A percentile compares a stretch with the other conserved stretches of the same genome.
phyloP scores from a whole-genome alignment of 805 yeast genomes.

The Millerago galiae region DNA sequence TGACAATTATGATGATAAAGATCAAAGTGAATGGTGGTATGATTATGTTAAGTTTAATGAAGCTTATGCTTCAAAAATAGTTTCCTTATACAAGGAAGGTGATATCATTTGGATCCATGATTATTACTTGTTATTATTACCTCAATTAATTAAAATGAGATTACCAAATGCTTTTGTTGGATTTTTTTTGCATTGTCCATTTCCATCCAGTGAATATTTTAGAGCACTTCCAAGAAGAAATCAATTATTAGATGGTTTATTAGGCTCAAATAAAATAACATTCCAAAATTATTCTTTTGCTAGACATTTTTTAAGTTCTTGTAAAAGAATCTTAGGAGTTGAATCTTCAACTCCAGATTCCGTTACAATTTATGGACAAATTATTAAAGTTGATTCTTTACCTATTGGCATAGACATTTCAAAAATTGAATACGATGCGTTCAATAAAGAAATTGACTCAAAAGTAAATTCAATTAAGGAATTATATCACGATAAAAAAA shows the following conservation, averaged over 20 bases:
- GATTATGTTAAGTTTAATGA: constrained; percentile 89
- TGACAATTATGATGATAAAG: constrained; percentile 53
- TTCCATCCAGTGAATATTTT: constrained; percentile 93
- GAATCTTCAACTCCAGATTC: constrained; percentile 36
- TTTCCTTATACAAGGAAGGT: constrained; percentile 76
- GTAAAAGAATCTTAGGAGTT: constrained; percentile 81
- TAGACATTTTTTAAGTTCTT: constrained; percentile 86
- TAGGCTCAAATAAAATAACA: constrained; percentile 81
- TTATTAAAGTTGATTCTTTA: constrained; percentile 63
- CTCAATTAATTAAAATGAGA: constrained; percentile 69
- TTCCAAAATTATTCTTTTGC: constrained; percentile 85
- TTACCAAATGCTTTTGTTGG: constrained; percentile 86
- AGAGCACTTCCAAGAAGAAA: constrained; percentile 80
- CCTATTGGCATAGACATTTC: constrained; percentile 89
- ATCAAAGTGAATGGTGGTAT: constrained; percentile 75
- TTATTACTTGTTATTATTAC: constrained; percentile 83
- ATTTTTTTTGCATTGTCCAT: constrained; percentile 89
- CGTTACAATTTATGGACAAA: constrained; percentile 70
- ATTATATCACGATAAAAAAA: constrained; percentile 57
- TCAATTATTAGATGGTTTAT: constrained; percentile 80
- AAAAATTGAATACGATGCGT: constrained; percentile 55
- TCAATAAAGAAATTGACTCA: constrained; percentile 41
- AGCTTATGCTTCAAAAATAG: constrained; percentile 76
- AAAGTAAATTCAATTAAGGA: constrained; percentile 61
- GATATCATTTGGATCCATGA: constrained; percentile 92